A percentile compares a stretch with the other conserved stretches of the same genome.
Conservation (phyloP, 805 yeast genomes). For the Schizosaccharomyces japonicus region DNA sequence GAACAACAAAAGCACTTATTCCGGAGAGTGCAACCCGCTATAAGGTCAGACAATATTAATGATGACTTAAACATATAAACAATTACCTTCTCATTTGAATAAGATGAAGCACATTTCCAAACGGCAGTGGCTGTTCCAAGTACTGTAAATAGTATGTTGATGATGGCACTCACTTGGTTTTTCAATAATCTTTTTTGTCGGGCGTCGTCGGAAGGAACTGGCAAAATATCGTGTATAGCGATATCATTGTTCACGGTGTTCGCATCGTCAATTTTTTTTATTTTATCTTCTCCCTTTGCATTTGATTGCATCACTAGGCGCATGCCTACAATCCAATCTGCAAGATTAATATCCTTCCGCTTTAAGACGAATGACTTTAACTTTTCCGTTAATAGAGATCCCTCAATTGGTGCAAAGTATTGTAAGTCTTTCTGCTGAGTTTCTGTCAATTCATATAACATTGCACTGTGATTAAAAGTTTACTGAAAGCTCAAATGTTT, state of each 20-base stretch:
- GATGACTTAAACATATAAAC: too few relatives aligned
- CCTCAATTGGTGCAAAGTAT: neutral
- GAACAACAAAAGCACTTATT: neutral
- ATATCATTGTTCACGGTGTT: too few relatives aligned
- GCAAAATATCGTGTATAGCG: too few relatives aligned
- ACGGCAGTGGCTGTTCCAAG: neutral
- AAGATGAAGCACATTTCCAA: neutral
- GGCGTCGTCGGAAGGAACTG: too few relatives aligned
- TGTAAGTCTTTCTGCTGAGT: neutral
- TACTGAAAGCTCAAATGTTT: too few relatives aligned
- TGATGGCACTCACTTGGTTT: neutral
- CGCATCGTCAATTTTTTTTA: neutral
- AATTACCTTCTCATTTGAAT: neutral
- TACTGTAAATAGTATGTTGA: neutral
- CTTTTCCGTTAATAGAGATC: neutral
- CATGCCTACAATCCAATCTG: neutral
- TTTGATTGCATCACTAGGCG: neutral
- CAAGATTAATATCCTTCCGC: neutral
- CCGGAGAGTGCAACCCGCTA: neutral
- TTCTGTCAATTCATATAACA: neutral
- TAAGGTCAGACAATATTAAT: neutral
- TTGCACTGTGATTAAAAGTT: too few relatives aligned
- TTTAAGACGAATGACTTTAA: neutral
- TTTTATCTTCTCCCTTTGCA: neutral
- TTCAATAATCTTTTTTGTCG: neutral